Base-by-base conservation (phyloP, 164 flowering plant species). In the Saururus chinensis region DNA sequence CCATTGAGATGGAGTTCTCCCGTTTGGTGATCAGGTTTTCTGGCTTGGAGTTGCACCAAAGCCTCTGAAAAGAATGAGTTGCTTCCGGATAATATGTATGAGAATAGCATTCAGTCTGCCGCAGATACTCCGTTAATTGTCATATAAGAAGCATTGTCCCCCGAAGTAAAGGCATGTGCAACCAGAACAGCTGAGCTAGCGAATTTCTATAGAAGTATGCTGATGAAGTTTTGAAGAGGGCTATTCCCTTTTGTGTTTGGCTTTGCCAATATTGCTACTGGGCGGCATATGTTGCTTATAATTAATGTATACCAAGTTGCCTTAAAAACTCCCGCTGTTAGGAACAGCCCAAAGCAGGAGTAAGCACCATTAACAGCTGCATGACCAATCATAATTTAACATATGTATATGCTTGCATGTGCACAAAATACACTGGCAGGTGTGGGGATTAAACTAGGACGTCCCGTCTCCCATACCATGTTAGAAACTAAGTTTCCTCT, bases 11-110 rank as follows among this genome's bases (percentile, higher is more conserved):
- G 81, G 84, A 63, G 37, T 74, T 58, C 73, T 72, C 61, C 81
- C 88, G 45, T 90, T 82, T 40, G 61, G 68, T 59, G 82, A 68
- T 41, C 67, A 70, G n/a, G 80, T 93, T 35, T 82, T 86, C 55
- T 92, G 98, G 97, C 89, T 93, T 61, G 98, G 97, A 68, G 96
- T 93, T 64, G 82, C 96, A 30, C 88, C 96, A 14, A 81, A 82
- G 65, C 97, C 98, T 54, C 54, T 93, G 53, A 75, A 73, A 52
- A 80, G 76, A 65, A 66, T 51, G 65, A 80, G 54, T 68, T 93
- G 73, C 66, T 93, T 69, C 97, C 95, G 23, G 89, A 85, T 60
- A 59, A 60, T 30, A 69, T 65, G 62, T 82, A 81, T 66, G 76
- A 74, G 1, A 25, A 14, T 1, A 71, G 72, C 70, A 78, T 88